These are phyloP conservation scores for Pisolithus albus DNA, from an alignment of 768 basidiomycete genomes.

Conservation along the genomic window DNA sequence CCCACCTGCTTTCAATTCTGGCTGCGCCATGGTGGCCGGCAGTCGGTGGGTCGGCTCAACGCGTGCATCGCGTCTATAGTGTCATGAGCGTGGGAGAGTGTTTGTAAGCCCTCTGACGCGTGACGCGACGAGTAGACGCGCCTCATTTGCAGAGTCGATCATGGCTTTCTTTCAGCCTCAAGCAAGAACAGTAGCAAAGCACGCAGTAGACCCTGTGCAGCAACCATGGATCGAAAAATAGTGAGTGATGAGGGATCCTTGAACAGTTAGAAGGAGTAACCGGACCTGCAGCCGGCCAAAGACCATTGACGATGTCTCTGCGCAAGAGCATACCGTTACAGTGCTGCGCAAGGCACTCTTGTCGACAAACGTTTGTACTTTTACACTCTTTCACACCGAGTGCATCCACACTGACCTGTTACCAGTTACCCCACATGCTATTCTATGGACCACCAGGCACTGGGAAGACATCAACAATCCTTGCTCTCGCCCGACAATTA, in stretches of 20 bases:
- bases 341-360: constrained; percentile 87
- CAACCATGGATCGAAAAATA: constrained; percentile 99
- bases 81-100: constrained; percentile 26
- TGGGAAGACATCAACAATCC: constrained; percentile 97
- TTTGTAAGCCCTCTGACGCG: constrained; percentile 18
- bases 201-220: constrained; percentile 45
- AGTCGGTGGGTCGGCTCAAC: background rate
- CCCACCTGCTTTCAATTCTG: constrained; percentile 13
- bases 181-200: constrained; percentile 37
- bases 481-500: constrained; percentile 87
- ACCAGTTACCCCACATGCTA: constrained; percentile 94
- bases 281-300: constrained; percentile 69
- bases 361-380: constrained; percentile 73
- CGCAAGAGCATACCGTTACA: constrained; percentile 93
- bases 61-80: constrained; percentile 11
- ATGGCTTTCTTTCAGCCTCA: constrained; percentile 66
- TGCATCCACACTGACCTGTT: constrained; percentile 8
- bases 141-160: constrained; percentile 2
- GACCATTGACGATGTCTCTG: constrained; percentile 96
- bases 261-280: constrained; percentile 3
- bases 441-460: constrained; percentile 99
- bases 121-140: constrained; percentile 35
- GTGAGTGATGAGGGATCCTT: constrained; percentile 37
- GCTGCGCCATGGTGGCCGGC: constrained; percentile 15
- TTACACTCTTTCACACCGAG: background rate